Evolutionary conservation across 371 early-diverging fungal genomes (phyloP).

Genomic region (Massospora cicadina): DNA sequence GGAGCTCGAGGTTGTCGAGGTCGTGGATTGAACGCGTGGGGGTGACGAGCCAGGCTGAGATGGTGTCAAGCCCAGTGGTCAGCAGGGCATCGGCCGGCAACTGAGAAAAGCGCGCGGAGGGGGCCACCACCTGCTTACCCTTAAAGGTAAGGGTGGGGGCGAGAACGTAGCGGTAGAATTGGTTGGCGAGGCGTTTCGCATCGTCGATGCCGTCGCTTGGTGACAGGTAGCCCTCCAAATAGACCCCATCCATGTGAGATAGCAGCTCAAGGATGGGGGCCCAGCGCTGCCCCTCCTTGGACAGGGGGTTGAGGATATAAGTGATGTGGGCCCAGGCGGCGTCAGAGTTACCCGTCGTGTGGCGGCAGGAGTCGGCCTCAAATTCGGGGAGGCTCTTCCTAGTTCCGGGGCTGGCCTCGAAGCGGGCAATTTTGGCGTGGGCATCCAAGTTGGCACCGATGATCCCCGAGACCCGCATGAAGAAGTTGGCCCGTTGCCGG

Average conservation of each 20-base stretch:
- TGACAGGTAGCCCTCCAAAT: conserved; percentile 27
- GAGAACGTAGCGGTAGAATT: conserved; percentile 81
- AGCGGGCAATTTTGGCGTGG: not conserved
- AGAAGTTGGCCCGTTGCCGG: not conserved
- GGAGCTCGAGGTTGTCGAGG: conserved; percentile 71
- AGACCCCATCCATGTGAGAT: conserved; percentile 32
- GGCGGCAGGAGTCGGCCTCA: not conserved
- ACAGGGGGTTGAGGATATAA: conserved; percentile 55
- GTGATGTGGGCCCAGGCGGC: conserved; percentile 13
- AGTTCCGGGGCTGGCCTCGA: not conserved
- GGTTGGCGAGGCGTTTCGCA: conserved; percentile 18
- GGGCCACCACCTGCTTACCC: conserved; percentile 15
- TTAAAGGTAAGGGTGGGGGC: conserved; percentile 40
- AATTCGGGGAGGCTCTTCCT: not conserved
- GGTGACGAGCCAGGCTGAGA: conserved; percentile 72
- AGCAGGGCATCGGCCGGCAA: conserved; percentile 60
- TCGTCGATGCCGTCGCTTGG: conserved; percentile 1
- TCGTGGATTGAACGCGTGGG: conserved; percentile 66
- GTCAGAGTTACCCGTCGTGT: not conserved
- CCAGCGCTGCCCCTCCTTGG: conserved; percentile 57
- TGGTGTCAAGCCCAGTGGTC: conserved; percentile 71
- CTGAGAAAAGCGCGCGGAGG: conserved; percentile 45
- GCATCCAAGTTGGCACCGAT: not conserved
- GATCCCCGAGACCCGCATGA: not conserved
- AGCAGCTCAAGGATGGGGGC: conserved; percentile 40